Base-by-base conservation (phyloP, 2,329 filamentous ascomycete genomes). In the Arthrocladium fulminans region DNA sequence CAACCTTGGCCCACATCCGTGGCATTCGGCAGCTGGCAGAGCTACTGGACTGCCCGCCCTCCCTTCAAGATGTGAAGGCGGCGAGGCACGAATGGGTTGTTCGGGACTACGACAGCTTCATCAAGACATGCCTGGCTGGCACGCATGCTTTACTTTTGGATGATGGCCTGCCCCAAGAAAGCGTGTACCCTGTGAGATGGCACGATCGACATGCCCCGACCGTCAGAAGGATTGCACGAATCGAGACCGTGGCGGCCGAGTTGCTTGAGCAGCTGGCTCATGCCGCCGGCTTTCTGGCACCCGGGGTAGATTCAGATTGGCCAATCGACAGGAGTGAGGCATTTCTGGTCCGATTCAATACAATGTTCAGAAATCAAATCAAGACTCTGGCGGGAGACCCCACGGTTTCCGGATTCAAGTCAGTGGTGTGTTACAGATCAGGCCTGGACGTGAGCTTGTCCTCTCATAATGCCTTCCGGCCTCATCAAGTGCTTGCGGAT, bases 331-430 rank as follows among this genome's bases (percentile, higher is more conserved):
- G 55, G 48, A 55, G 53, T 9, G 57, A 60, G 37, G 51, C 55
- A 29, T 58, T 60, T 45, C 40, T 60, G n/a, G 48, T 57, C 17
- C 48, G 54, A n/a, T 75, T 79, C 57, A 65, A 74, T 10, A 64
- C 65, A 2, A 67, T 71, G 3, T 81, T 81, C 49, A 67, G 71
- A 45, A 60, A 64, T 2, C 64, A 71, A 20, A 80, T 92, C 29
- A 60, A 67, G 9, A 64, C 71, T 1, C 74, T 78, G 2, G 71
- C 88, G 22, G 67, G 72, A 0, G 81, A 92, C 59, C 68, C 76
- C 0, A 74, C 81, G 15, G 81, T 94, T 1, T 85, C 79, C 1
- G 87, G 77, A 2, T 94, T 94, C 74, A 92, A 94, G 64, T 86
- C 81, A 1, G 80, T 89, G 42, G 79, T 94, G 48, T 90, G 86